phyloP scores from a whole-genome alignment of 2,329 filamentous ascomycete genomes.

The Paraphaeosphaeria minitans region DNA sequence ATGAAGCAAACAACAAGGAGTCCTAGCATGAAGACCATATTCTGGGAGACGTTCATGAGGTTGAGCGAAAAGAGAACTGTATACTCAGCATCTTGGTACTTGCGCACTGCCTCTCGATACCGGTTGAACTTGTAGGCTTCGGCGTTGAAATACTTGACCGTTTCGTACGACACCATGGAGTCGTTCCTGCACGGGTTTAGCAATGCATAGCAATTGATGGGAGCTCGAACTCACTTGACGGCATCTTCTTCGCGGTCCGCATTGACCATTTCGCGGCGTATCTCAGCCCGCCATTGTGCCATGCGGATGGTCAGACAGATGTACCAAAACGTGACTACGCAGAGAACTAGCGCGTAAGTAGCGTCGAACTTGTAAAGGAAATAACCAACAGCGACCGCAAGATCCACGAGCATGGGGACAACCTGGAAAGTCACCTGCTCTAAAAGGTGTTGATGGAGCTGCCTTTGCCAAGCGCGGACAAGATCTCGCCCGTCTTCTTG shows the following conservation, averaged over 20 bases:
- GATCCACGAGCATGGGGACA: slow-evolving; percentile 89
- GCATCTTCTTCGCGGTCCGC: slow-evolving; percentile 94
- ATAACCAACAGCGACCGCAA: slow-evolving; percentile 82
- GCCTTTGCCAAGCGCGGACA: slow-evolving; percentile 95
- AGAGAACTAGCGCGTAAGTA: slow-evolving; percentile 87
- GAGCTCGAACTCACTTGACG: slow-evolving; percentile 68
- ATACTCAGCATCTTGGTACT: slow-evolving; percentile 64
- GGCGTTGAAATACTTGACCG: slow-evolving; percentile 69
- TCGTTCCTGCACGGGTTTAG: slow-evolving; percentile 68
- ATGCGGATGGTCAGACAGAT: slow-evolving; percentile 95
- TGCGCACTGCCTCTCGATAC: slow-evolving; percentile 61
- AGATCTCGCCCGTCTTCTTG: slow-evolving; percentile 94
- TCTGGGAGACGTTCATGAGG: slow-evolving; percentile 65
- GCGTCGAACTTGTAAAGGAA: slow-evolving; percentile 81
- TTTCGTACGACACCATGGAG: slow-evolving; percentile 97
- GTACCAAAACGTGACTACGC: slow-evolving; percentile 93
- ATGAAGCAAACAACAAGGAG: slow-evolving; percentile 73
- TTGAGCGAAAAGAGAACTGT: slow-evolving; percentile 62
- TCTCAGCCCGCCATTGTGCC: slow-evolving; percentile 89
- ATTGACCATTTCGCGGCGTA: slow-evolving; percentile 92
- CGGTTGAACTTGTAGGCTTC: slow-evolving; percentile 63
- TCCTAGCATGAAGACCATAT: slow-evolving; percentile 66
- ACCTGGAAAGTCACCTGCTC: slow-evolving; percentile 97
- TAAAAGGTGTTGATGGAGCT: slow-evolving; percentile 94
- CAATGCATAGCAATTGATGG: not conserved